Evolutionary conservation across 768 basidiomycete genomes (phyloP).

Genomic region (Lentinula edodes): DNA sequence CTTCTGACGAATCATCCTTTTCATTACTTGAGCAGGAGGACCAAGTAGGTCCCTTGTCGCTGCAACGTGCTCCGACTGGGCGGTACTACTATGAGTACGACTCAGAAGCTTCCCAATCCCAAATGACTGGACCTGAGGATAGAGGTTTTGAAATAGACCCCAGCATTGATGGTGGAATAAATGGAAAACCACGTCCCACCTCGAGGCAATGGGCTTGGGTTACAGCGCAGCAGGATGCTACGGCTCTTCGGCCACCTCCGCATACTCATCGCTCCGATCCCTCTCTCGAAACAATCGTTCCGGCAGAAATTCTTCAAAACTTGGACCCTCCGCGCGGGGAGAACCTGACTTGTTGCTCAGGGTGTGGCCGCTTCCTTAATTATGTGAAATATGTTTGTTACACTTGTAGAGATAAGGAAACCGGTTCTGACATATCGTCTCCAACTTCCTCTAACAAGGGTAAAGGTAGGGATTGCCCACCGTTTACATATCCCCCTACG

Average conservation of each 20-base stretch:
- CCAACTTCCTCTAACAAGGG: conserved; percentile 35
- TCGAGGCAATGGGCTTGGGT: conserved; percentile 68
- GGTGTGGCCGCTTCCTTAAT: conserved; percentile 69
- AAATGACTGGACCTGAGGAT: conserved; percentile 47
- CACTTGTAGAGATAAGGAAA: conserved; percentile 76
- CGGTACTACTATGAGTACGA: conserved; percentile 74
- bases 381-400: conserved; percentile 88
- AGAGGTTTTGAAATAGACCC: conserved; percentile 24
- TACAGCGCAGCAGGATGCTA: conserved; percentile 37
- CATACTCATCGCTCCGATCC: conserved; percentile 25
- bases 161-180: conserved; percentile 26
- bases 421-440: conserved; percentile 21
- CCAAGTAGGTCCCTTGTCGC: conserved; percentile 49
- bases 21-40: conserved; percentile 31
- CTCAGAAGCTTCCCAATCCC: conserved; percentile 40
- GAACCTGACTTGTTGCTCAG: conserved; percentile 75
- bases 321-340: conserved; percentile 48
- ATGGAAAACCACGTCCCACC: conserved; percentile 45
- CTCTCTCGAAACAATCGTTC: conserved; percentile 24
- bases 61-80: conserved; percentile 63
- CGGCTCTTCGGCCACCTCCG: conserved; percentile 4
- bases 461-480: conserved; percentile 36
- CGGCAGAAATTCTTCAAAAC: conserved; percentile 48
- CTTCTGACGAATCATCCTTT: conserved; percentile 44
- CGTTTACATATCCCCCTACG: conserved; percentile 28